These are phyloP conservation scores for Kurtzmaniella quercitrusa DNA, from an alignment of 1,139 yeast species.

Conservation along the genomic window DNA sequence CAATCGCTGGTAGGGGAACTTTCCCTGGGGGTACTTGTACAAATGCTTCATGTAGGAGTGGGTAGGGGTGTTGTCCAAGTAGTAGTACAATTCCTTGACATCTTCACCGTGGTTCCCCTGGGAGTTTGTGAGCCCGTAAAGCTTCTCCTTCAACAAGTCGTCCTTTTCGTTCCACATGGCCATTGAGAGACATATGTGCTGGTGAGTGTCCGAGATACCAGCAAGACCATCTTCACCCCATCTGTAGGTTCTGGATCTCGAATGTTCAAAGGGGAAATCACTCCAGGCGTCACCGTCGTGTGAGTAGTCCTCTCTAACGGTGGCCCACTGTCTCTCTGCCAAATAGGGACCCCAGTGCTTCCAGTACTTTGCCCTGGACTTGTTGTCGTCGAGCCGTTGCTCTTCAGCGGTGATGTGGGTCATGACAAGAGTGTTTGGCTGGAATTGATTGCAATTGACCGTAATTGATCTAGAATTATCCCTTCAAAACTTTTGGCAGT, in stretches of 20 bases:
- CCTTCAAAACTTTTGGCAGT: too few species aligned
- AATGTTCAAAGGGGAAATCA: constrained; percentile 84
- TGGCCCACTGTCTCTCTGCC: constrained; percentile 91
- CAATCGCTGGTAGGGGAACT: constrained; percentile 79
- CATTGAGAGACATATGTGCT: constrained; percentile 67
- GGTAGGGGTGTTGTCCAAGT: constrained; percentile 87
- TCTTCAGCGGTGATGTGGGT: constrained; percentile 54
- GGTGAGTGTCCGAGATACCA: constrained; percentile 87
- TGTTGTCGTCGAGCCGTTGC: constrained; percentile 58
- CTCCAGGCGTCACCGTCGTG: constrained; percentile 90
- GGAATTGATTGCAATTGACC: not conserved
- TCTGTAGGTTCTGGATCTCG: constrained; percentile 76
- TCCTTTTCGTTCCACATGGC: constrained; percentile 94
- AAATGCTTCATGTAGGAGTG: constrained; percentile 91
- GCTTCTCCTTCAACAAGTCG: constrained; percentile 77
- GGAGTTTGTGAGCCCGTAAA: constrained; percentile 87
- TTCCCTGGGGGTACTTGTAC: constrained; percentile 85
- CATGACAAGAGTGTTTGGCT: not conserved
- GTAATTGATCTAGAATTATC: too few species aligned
- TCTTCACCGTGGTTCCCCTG: constrained; percentile 97
- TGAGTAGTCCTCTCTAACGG: constrained; percentile 91
- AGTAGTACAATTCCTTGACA: constrained; percentile 78
- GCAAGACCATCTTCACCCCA: constrained; percentile 99
- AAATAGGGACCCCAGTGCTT: constrained; percentile 91
- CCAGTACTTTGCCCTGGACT: constrained; percentile 61